Percentiles rank a stretch among this genome's conserved stretches.
These are phyloP conservation scores for Alnus rubra DNA, from an alignment of 306 rosid species.

Conservation along the genomic window DNA sequence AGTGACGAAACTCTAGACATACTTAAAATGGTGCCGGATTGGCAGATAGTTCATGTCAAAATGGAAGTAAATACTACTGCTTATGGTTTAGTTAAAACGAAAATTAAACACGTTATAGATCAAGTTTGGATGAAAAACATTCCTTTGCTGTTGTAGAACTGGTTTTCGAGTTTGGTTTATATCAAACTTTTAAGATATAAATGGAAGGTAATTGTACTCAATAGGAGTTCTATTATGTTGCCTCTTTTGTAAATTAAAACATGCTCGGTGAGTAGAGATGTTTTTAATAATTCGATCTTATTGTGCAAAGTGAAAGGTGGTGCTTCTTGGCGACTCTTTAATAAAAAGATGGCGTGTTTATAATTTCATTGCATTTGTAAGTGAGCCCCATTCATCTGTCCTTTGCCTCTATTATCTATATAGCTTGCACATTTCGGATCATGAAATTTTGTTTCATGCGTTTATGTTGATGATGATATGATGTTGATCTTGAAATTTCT, in stretches of 20 bases:
- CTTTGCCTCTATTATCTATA: background rate
- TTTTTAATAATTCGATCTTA: background rate
- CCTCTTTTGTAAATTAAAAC: background rate
- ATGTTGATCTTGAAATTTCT: background rate
- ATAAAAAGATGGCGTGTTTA: background rate
- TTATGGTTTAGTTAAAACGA: too few species aligned
- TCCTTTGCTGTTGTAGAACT: constrained; percentile 16
- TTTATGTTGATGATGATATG: background rate
- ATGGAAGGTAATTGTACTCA: background rate
- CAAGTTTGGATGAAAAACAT: too few species aligned
- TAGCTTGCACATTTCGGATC: background rate
- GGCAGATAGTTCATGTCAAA: too few species aligned
- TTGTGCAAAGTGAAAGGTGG: background rate
- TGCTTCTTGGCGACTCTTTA: background rate
- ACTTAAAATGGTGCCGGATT: too few species aligned
- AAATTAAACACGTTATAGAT: too few species aligned
- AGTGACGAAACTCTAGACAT: too few species aligned
- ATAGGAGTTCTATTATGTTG: constrained; percentile 1
- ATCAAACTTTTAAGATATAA: background rate
- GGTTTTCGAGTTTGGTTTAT: constrained; percentile 12
- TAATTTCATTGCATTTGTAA: background rate
- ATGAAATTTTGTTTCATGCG: background rate
- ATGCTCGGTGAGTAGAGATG: constrained; percentile 1
- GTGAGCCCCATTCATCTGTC: background rate
- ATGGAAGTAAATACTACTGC: too few species aligned